Base-by-base conservation (phyloP, 805 yeast genomes). In the Myxozyma kluyveri region DNA sequence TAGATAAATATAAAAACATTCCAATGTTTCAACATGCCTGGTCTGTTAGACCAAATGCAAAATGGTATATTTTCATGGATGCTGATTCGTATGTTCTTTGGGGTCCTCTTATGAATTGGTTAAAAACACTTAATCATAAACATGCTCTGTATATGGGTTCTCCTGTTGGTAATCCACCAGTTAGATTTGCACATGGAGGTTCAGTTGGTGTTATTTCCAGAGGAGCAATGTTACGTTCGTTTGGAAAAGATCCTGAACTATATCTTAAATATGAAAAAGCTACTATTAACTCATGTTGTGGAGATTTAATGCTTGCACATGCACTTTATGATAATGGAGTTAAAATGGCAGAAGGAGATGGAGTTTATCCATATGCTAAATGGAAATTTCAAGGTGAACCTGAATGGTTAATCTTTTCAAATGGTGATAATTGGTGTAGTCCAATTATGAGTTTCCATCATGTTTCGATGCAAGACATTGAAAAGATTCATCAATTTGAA, bases 171-270 rank as follows among this genome's bases (percentile, higher is more conserved):
- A 7, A 45, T 29, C 58, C 52, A 5, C 61, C 56, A 21, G 43
- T 47, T 12, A 45, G 45, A 33, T 70, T 69, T 51, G 73, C 70
- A 10, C 72, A 70, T 49, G 74, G 74, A 6, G 74, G 74, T 9
- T 57, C 68, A 1, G 73, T 69, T 1, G 66, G 67, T 1, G 65
- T 67, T 2, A 46, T 69, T 2, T 67, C 71, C 14, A 61, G 64
- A 1, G 67, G 65, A 2, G 67, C 72, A 3, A 60, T 69, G 66
- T 58, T 61, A 22, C 49, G 48, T 21, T 56, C 68, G 19, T 61
- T 67, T 38, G 69, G 63, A 24, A 49, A 42, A 5, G 50, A 58
- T 32, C 46, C 66, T 6, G 60, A 59, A 29, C 39, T 47, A 37
- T 27, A 3, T 12, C 58, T 47, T 4, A 47, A 59, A 32, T 64